Base-by-base conservation (phyloP, 2,329 filamentous ascomycete species). In the Cordyceps javanica region DNA sequence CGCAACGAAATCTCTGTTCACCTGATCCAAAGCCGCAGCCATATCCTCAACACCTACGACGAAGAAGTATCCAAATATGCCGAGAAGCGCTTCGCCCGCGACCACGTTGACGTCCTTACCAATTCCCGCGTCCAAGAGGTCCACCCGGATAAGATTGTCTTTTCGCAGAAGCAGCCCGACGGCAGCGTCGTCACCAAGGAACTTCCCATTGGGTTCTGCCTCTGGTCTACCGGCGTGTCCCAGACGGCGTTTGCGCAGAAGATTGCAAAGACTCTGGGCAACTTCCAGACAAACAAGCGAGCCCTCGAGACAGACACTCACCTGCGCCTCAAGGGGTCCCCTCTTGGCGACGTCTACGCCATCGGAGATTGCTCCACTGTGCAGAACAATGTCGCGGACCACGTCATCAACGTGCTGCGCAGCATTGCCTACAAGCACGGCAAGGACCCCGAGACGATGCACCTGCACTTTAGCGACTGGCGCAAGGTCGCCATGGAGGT, bases 21-120 rank as follows among this genome's bases (percentile, higher is more conserved):
- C 68, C 81, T 99, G 48, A 97, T 99, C 61, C 94, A 99, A 69
- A 96, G 91, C 66, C 85, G 94, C 59, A 87, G 89, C 41, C 94
- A 99, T 66, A 99, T 99, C 62, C 79, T 99, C 30, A 99, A 99
- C 75, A 99, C 94, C 0, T 99, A 99, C 69, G 94, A 99, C 63
- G 94, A 99, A 74, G 88, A 91, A 0, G 81, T 99, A 1, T 97
- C 92, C 11, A 86, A 86, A 68, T 99, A 95, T 69, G 93, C 94
- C 21, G 94, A 99, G 73, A 84, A 90, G 55, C 87, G 90, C 42
- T 97, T 99, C 68, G 85, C 89, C 19, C 90, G 94, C 67, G 94
- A 99, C 69, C 86, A 92, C 64, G 88, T 99, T 58, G 88, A 96
- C 45, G 87, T 99, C 9, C 81, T 96, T 63, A 97, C 92, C 55